Evolutionary conservation across 352 stramenopile species (phyloP).

Genomic region (Hyaloperonospora brassicae): DNA sequence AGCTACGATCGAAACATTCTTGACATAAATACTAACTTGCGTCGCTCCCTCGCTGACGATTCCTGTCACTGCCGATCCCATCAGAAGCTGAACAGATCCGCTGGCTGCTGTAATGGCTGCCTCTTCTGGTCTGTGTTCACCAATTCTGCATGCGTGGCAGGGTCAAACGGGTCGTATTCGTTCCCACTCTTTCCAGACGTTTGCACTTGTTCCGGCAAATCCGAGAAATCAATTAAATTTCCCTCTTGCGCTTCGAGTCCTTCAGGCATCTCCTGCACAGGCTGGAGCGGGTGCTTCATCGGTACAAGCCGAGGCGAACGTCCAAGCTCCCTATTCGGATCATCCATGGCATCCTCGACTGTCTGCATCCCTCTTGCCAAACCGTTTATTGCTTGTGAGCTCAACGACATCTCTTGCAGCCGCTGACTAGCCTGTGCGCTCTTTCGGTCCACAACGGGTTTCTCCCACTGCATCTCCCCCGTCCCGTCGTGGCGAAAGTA

Average conservation of each 20-base stretch:
- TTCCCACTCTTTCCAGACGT: conserved; percentile 8
- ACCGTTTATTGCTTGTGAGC: conserved; percentile 25
- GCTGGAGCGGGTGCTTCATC: conserved; percentile 25
- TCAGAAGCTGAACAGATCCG: conserved; percentile 45
- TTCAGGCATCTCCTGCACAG: conserved; percentile 26
- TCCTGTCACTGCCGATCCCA: not conserved
- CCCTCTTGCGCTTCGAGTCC: conserved; percentile 24
- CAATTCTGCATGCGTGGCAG: conserved; percentile 13
- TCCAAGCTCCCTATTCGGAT: conserved; percentile 24
- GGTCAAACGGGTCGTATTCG: conserved; percentile 40
- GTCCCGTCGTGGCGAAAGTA: conserved; percentile 70
- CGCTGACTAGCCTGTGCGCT: conserved; percentile 27
- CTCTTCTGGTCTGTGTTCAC: conserved; percentile 19
- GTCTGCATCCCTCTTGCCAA: conserved; percentile 21
- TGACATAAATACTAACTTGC: conserved; percentile 32
- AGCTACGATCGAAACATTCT: conserved; percentile 9
- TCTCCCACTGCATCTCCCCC: conserved; percentile 68
- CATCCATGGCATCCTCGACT: conserved; percentile 14
- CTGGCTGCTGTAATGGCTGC: conserved; percentile 18
- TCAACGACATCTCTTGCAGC: conserved; percentile 29
- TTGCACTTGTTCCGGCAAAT: conserved; percentile 35
- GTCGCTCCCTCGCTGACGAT: conserved; percentile 11
- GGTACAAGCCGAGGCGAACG: conserved; percentile 17
- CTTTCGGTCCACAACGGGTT: conserved; percentile 52
- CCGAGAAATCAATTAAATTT: conserved; percentile 64